A percentile compares a stretch with the other conserved stretches of the same genome.
phyloP scores from a whole-genome alignment of 164 flowering plant genomes.

The Annona squamosa region DNA sequence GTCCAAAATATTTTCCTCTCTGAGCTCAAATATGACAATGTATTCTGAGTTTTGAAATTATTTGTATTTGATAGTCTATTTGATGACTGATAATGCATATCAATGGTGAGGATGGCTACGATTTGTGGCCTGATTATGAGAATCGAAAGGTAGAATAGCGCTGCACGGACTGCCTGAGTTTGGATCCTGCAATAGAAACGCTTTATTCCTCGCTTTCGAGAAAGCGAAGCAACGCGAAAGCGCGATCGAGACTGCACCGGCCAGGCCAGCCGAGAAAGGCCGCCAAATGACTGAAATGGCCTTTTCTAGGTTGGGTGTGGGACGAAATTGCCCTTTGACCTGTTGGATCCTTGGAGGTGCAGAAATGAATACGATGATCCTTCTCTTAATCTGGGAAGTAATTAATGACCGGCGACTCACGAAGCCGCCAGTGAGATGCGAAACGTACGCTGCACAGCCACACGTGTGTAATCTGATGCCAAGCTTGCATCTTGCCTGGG shows the following conservation, averaged over 20 bases:
- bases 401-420: neutral
- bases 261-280: neutral
- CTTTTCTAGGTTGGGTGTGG: neutral
- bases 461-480: neutral
- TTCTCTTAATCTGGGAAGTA: neutral
- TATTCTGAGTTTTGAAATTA: too few relatives aligned
- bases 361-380: neutral
- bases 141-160: neutral
- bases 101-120: neutral
- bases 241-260: neutral
- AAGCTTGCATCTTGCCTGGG: too few relatives aligned
- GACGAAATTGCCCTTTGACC: neutral
- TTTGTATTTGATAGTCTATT: too few relatives aligned
- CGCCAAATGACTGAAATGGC: neutral
- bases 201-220: slow-evolving; percentile 14
- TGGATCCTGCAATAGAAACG: neutral
- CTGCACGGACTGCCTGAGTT: neutral
- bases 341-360: too few relatives aligned
- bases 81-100: too few relatives aligned
- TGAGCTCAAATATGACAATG: too few relatives aligned
- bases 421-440: neutral
- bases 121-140: neutral
- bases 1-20: too few relatives aligned
- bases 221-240: slow-evolving; percentile 4
- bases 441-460: neutral